Base-by-base conservation (phyloP, 1,284 basidiomycete species). In the Coniferiporia sulphurascens region DNA sequence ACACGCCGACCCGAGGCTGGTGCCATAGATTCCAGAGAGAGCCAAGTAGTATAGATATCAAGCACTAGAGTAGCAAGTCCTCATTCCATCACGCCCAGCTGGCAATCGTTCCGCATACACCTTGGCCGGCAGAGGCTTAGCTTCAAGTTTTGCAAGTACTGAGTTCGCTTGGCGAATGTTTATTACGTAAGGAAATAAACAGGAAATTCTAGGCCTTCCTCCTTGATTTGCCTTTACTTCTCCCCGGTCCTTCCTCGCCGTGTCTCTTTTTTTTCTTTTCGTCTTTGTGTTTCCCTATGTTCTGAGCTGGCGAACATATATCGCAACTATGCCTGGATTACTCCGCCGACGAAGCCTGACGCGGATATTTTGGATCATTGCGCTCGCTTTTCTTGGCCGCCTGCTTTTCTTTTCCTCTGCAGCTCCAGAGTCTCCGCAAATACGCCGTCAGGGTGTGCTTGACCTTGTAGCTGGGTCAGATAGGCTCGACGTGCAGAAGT, bases 401-500 rank as follows among this genome's bases (percentile, higher is more conserved):
- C 63, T 73, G 58, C 69, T 80, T 51, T 67, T 83, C 62, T 77
- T 81, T 67, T 72, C 78, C 1, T 72, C 78, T 0, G 68, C 76
- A 17, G 61, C 71, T 12, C 63, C 73, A 15, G 67, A 74, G 22
- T 62, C 65, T 1, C 67, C 71, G 55, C 82, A 90, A 72, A 93
- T 93, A 60, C 79, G 85, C 62, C 80, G 83, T 53, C 87, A 91
- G 67, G 89, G 89, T 68, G 87, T 97, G 48, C 82, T 97, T 51
- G 93, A 97, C 72, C 84, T 81, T 12, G 90, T 95, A 35, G 86
- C 91, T 0, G 78, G 90, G 17, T 78, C 86, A n/a, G 91, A 93
- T 71, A 90, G 87, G 69, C 81, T 97, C 38, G 94, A 97, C 77
- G 87, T 91, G 7, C 88, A 92, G 63, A 87, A 87, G 64, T 85